A percentile compares a stretch with the other conserved stretches of the same genome.
Conservation (phyloP, 441 rosid species). For the Croton laevigatus region DNA sequence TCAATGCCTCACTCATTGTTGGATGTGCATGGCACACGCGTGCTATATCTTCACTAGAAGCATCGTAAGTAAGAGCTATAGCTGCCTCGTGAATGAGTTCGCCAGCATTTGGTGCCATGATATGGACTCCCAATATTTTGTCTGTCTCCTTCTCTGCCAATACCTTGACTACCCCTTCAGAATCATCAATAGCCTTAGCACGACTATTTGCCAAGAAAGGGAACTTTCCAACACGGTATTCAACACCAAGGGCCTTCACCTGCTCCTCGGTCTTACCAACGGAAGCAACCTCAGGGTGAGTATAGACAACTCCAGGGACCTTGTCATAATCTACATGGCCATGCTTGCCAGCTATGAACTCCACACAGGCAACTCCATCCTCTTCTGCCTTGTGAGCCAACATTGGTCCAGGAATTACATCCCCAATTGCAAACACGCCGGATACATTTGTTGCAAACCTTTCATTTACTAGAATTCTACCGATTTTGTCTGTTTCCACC, state of each 20-base stretch:
- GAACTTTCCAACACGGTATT: constrained; percentile 87
- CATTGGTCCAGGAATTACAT: constrained; percentile 99
- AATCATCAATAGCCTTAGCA: constrained; percentile 94
- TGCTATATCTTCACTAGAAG: constrained; percentile 91
- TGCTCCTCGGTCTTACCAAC: constrained; percentile 98
- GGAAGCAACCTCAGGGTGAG: constrained; percentile 96
- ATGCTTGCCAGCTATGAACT: constrained; percentile 93
- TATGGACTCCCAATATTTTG: constrained; percentile 94
- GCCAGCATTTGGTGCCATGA: constrained; percentile 93
- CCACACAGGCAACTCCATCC: constrained; percentile 95
- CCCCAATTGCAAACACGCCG: constrained; percentile 89
- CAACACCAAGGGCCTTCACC: constrained; percentile 72
- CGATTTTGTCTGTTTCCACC: constrained; percentile 84
- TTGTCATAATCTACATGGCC: constrained; percentile 96
- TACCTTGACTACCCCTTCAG: constrained; percentile 89
- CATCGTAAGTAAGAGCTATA: constrained; percentile 80
- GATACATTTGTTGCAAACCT: constrained; percentile 77
- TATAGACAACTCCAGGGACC: constrained; percentile 98
- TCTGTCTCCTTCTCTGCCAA: constrained; percentile 93
- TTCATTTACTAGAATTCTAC: constrained; percentile 78
- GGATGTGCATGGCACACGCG: constrained; percentile 99
- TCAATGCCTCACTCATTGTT: constrained; percentile 97
- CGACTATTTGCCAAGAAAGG: constrained; percentile 98
- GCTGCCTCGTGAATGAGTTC: constrained; percentile 97
- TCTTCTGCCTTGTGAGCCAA: constrained; percentile 99